These are phyloP conservation scores for Rhododendron ovatum DNA, from an alignment of 148 eudicot species.

Conservation along the genomic window DNA sequence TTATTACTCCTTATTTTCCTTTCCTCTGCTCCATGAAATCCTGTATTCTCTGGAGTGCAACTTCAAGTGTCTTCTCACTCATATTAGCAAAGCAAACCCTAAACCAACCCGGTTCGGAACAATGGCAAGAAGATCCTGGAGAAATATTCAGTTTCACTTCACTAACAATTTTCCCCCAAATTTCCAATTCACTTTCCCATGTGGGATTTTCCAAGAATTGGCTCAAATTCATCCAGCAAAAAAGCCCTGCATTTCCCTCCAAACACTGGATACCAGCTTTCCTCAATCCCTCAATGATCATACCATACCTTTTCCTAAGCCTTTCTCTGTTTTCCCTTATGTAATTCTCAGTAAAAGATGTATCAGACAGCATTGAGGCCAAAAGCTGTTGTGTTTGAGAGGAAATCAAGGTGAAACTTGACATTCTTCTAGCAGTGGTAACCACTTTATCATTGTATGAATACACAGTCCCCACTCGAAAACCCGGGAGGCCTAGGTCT, in stretches of 20 bases:
- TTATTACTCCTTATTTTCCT: not conserved
- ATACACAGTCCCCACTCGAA: slow-evolving; percentile 75
- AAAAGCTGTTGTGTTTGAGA: slow-evolving; percentile 81
- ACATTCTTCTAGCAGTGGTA: slow-evolving; percentile 82
- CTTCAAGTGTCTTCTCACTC: slow-evolving; percentile 67
- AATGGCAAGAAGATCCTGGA: slow-evolving; percentile 78
- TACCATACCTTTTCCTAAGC: slow-evolving; percentile 51
- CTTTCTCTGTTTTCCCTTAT: slow-evolving; percentile 55
- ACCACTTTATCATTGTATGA: slow-evolving; percentile 88
- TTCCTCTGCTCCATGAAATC: slow-evolving; percentile 51
- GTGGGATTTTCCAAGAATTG: slow-evolving; percentile 41
- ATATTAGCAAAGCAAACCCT: slow-evolving; percentile 88
- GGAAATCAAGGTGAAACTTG: slow-evolving; percentile 80
- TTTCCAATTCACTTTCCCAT: slow-evolving; percentile 45
- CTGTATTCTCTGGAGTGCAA: slow-evolving; percentile 55
- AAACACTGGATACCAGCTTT: slow-evolving; percentile 61
- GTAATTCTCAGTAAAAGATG: slow-evolving; percentile 49
- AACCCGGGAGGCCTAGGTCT: slow-evolving; percentile 87
- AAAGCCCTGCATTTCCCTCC: slow-evolving; percentile 75
- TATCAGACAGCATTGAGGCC: slow-evolving; percentile 63
- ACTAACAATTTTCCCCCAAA: slow-evolving; percentile 51
- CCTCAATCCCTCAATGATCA: slow-evolving; percentile 53
- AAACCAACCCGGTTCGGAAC: slow-evolving; percentile 84
- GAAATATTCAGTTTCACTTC: slow-evolving; percentile 73
- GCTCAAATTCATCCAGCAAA: slow-evolving; percentile 84